Conservation (phyloP, 768 basidiomycete species). For the Collybia sordida region DNA sequence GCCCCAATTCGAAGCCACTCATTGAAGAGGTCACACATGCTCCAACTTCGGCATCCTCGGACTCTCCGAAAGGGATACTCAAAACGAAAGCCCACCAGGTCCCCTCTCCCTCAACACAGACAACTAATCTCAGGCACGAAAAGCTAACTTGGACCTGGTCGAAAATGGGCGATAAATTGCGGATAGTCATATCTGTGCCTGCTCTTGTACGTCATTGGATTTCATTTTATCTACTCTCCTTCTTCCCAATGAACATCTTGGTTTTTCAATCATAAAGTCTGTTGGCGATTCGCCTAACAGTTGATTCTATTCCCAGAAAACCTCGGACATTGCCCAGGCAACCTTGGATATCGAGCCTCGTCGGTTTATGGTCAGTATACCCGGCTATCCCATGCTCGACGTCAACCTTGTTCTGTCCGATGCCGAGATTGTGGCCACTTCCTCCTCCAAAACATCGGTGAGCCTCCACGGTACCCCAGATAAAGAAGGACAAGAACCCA, state of each 20-base stretch:
- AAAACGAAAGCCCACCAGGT: conserved; percentile 24
- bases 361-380: conserved; percentile 53
- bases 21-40: conserved; percentile 41
- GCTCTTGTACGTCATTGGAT: conserved; percentile 51
- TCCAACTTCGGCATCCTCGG: background rate
- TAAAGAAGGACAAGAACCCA: conserved; percentile 25
- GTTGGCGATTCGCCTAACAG: too few relatives aligned
- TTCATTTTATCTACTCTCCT: conserved; percentile 2
- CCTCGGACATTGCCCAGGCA: conserved; percentile 39
- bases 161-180: conserved; percentile 38
- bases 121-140: conserved; percentile 12
- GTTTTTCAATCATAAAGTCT: background rate
- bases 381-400: conserved; percentile 49
- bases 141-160: conserved; percentile 56
- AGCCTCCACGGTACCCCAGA: conserved; percentile 11
- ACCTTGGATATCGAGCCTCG: conserved; percentile 68
- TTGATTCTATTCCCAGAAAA: conserved; percentile 36
- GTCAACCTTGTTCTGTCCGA: conserved; percentile 58
- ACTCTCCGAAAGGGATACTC: conserved; percentile 40
- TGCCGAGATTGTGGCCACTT: conserved; percentile 43
- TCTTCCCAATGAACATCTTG: background rate
- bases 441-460: conserved; percentile 12
- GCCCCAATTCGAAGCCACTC: conserved; percentile 30
- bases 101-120: conserved; percentile 4
- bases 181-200: conserved; percentile 54